Conservation (phyloP, 257 asterid genomes). For the Solanum ossicruentum region DNA sequence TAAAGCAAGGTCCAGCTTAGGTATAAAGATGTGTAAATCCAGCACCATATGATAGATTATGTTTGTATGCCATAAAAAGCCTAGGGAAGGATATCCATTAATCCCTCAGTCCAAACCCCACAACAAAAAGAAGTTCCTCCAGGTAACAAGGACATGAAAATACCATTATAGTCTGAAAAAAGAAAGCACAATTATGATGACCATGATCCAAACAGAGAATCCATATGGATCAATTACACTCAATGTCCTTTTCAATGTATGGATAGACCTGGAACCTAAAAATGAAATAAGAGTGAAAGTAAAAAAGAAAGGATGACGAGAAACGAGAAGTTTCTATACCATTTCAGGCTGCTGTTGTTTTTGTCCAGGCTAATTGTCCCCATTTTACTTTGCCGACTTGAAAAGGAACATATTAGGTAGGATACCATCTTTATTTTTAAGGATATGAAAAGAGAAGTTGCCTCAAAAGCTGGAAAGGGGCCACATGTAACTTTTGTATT, state of each 20-base stretch:
- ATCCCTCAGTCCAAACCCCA: neutral
- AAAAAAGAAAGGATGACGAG: neutral
- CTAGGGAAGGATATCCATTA: neutral
- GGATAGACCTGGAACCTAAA: neutral
- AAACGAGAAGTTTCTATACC: neutral
- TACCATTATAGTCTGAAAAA: neutral
- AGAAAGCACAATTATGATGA: neutral
- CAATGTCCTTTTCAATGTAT: neutral
- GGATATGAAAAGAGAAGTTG: neutral
- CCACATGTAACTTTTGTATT: neutral
- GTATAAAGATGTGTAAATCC: neutral
- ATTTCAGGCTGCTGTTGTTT: neutral
- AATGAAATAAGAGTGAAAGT: neutral
- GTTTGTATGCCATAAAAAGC: neutral
- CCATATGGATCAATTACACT: neutral
- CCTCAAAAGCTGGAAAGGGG: neutral
- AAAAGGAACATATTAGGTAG: constrained; percentile 6
- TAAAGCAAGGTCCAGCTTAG: neutral
- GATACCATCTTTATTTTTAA: constrained; percentile 33
- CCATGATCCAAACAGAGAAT: neutral
- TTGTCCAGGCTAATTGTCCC: neutral
- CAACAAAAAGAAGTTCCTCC: neutral
- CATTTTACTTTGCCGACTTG: constrained; percentile 22
- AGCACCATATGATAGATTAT: neutral
- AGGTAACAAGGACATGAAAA: neutral